Evolutionary conservation across 805 yeast genomes (phyloP), one percentile per base, ranked within the genome.

Genomic region (Myxozyma sirexii): DNA sequence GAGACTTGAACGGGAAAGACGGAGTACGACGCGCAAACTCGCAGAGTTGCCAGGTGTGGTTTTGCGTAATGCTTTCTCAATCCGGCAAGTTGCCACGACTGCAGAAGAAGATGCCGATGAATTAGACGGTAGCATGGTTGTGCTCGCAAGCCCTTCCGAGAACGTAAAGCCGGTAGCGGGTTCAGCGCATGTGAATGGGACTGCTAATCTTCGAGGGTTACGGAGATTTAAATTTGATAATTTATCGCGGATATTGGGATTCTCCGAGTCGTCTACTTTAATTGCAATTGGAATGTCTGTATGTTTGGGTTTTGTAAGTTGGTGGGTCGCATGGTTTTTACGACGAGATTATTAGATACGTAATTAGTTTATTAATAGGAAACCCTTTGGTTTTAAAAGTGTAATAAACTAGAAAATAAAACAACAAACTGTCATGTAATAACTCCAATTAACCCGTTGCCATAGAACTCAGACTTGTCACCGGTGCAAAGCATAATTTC

Each of bases 251-350:
- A 29, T 23, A 6, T 13, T 31, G 38, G 19, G 26, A 2, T 15
- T 23, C 21, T 27, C 27, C 8, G 38, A 39, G 13, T 5, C 49
- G n/a, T 37, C 45, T 17, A 41, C 57, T 7, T 19, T 52, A 15
- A 53, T 53, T 17, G 60, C 64, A 7, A 19, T 62, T 19, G 56
- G 65, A 10, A 35, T 62, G 57, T 62, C 66, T 6, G 10, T 62
- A 19, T 56, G 57, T 52, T 23, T 60, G 27, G 66, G 66, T 8
- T 13, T 62, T 24, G 17, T 62, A 19, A 50, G 64, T 31, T 39
- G 61, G 42, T 62, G 64, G 59, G n/a, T 62, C 10, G 56, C 66
- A 26, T 60, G 62, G 61, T 39, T 59, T 37, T 51, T 41, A 29
- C 53, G 60, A 10, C 48, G 63, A 12, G 62, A 50, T 5, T 39